These are phyloP conservation scores for Sphaerostilbella broomeana DNA, from an alignment of 2,329 filamentous ascomycete species.

Conservation along the genomic window DNA sequence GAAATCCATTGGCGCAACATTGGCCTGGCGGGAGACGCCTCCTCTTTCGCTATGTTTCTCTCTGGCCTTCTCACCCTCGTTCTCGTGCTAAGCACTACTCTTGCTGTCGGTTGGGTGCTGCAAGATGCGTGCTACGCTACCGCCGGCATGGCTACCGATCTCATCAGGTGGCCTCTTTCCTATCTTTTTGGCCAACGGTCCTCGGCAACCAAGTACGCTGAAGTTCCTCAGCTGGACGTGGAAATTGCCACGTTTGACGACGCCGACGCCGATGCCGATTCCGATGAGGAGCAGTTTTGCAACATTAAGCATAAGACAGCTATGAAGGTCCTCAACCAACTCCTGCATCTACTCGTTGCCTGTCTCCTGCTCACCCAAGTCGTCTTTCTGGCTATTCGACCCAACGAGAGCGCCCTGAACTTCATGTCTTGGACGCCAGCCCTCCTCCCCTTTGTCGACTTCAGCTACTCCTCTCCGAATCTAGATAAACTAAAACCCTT, in stretches of 20 bases:
- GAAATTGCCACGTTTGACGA: slow-evolving; percentile 3
- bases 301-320: slow-evolving; percentile 2
- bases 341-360: slow-evolving; percentile 19
- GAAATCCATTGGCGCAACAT: slow-evolving; percentile 26
- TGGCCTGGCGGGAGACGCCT: slow-evolving; percentile 20
- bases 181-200: slow-evolving; percentile 10
- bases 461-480: slow-evolving; percentile 24
- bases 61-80: slow-evolving; percentile 20
- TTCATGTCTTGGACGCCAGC: slow-evolving; percentile 31
- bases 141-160: slow-evolving; percentile 17
- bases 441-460: slow-evolving; percentile 29
- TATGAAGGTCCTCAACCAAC: background rate
- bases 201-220: slow-evolving; percentile 1
- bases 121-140: slow-evolving; percentile 19
- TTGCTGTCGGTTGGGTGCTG: slow-evolving; percentile 16
- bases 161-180: slow-evolving; percentile 16
- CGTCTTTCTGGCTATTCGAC: slow-evolving; percentile 21
- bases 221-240: slow-evolving; percentile 11
- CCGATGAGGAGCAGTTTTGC: slow-evolving; percentile 5
- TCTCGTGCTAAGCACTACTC: slow-evolving; percentile 11
- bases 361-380: slow-evolving; percentile 22
- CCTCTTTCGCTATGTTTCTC: slow-evolving; percentile 21
- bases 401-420: slow-evolving; percentile 26
- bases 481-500: slow-evolving; percentile 6
- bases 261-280: background rate